A percentile compares a stretch with the other conserved stretches of the same genome.
These are phyloP conservation scores for Akanthomyces dipterigenus DNA, from an alignment of 2,329 filamentous ascomycete genomes.

Conservation along the genomic window DNA sequence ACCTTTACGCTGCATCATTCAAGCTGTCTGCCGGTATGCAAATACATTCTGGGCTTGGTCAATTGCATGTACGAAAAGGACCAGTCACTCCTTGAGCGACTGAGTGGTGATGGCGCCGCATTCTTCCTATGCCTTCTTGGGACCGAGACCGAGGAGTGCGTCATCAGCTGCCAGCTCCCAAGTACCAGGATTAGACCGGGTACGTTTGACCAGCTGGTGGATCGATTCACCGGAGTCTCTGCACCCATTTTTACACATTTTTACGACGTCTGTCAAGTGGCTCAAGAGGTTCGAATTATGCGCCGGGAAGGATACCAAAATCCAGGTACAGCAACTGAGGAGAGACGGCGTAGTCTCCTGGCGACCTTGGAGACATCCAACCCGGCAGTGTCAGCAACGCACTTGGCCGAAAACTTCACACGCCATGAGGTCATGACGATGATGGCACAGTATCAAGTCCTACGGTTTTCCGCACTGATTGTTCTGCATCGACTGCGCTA, in stretches of 20 bases:
- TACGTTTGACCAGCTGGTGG: not conserved
- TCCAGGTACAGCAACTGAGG: not conserved
- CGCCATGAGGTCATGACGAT: constrained; percentile 6
- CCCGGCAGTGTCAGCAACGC: not conserved
- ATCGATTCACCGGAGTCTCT: constrained; percentile 12
- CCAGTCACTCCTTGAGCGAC: not conserved
- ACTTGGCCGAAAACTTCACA: not conserved
- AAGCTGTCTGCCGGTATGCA: not conserved
- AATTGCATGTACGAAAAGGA: not conserved
- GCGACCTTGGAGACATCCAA: not conserved
- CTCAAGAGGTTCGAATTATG: not conserved
- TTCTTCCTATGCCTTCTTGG: constrained; percentile 12
- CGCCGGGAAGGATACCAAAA: not conserved
- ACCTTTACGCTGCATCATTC: constrained; percentile 11
- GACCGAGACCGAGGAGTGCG: constrained; percentile 11
- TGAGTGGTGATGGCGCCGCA: constrained; percentile 1
- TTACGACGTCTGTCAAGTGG: constrained; percentile 10
- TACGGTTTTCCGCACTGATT: constrained; percentile 5
- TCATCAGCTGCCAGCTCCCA: constrained; percentile 7
- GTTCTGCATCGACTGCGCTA: constrained; percentile 9
- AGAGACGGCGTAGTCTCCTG: not conserved
- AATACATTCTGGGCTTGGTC: constrained; percentile 5
- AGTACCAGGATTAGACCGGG: not conserved
- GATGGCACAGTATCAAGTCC: not conserved
- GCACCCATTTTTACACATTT: constrained; percentile 9